These are phyloP conservation scores for Sarocladiaceae sp. DNA, from an alignment of 2,329 filamentous ascomycete genomes.

Conservation along the genomic window DNA sequence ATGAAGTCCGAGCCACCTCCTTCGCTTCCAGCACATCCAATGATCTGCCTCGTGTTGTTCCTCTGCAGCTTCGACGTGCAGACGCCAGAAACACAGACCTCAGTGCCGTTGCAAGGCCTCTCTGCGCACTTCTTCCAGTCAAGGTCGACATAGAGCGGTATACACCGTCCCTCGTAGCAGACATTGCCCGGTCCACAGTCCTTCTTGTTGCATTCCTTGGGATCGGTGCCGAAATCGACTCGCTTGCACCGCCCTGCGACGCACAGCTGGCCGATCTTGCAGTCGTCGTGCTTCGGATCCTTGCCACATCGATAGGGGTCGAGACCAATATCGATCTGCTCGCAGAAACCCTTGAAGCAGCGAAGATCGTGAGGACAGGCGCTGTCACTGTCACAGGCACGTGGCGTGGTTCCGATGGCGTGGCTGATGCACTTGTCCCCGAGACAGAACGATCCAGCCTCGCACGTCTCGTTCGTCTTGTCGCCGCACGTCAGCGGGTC, in stretches of 20 bases:
- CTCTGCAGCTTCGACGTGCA: background rate
- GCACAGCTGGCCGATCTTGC: constrained; percentile 1
- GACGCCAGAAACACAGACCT: constrained; percentile 1
- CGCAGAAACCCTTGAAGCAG: constrained; percentile 1
- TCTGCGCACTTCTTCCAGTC: background rate
- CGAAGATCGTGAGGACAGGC: background rate
- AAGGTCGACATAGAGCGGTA: background rate
- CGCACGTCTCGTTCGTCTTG: constrained; percentile 1
- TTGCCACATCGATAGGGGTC: constrained; percentile 4
- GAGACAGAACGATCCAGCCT: constrained; percentile 5
- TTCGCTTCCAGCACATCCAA: background rate
- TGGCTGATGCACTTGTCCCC: background rate
- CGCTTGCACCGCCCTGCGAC: background rate
- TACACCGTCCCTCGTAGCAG: background rate
- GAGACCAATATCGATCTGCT: constrained; percentile 8
- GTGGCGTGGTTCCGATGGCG: constrained; percentile 1
- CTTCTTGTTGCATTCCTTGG: background rate
- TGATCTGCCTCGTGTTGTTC: background rate
- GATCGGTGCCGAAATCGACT: background rate
- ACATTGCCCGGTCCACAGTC: background rate
- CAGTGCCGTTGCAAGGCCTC: background rate
- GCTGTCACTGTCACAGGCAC: background rate
- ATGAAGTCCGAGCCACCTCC: background rate
- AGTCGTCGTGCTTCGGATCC: background rate
- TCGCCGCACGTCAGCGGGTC: constrained; percentile 1